These are phyloP conservation scores for Babesia bigemina DNA, from an alignment of 169 alveolate species.

Conservation along the genomic window DNA sequence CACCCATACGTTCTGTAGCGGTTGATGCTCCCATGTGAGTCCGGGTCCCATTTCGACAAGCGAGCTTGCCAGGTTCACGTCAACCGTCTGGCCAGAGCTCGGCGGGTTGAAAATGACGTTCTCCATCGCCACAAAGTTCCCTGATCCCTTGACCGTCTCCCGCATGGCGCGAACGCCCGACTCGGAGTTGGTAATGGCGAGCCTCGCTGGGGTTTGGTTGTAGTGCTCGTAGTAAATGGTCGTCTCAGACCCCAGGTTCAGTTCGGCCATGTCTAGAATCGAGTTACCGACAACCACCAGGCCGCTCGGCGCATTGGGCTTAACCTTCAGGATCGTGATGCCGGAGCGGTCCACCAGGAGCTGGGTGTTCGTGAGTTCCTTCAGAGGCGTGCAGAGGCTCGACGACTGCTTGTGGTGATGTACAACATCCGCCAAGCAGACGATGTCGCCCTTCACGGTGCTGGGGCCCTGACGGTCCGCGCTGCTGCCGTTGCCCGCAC, in stretches of 20 bases:
- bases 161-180: slow-evolving; percentile 13
- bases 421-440: slow-evolving; percentile 1
- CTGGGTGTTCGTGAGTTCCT: slow-evolving; percentile 33
- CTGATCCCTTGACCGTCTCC: slow-evolving; percentile 36
- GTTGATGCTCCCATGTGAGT: slow-evolving; percentile 35
- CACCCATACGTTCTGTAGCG: slow-evolving; percentile 17
- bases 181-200: slow-evolving; percentile 4
- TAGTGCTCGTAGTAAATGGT: slow-evolving; percentile 42
- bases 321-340: slow-evolving; percentile 23
- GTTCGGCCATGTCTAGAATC: slow-evolving; percentile 18
- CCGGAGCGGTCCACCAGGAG: slow-evolving; percentile 8
- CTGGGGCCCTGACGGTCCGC: neutral
- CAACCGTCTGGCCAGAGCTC: neutral
- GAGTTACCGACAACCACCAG: slow-evolving; percentile 24
- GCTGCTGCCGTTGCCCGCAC: neutral
- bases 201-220: slow-evolving; percentile 17
- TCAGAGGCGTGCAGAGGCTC: slow-evolving; percentile 24
- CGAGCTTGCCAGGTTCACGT: slow-evolving; percentile 12
- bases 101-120: slow-evolving; percentile 19
- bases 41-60: slow-evolving; percentile 1
- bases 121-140: slow-evolving; percentile 4
- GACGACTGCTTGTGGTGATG: neutral
- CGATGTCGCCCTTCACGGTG: slow-evolving; percentile 12
- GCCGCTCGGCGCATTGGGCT: slow-evolving; percentile 12
- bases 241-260: slow-evolving; percentile 7